These are phyloP conservation scores for Tremellales sp. DNA, from an alignment of 1,284 basidiomycete species.

Conservation along the genomic window DNA sequence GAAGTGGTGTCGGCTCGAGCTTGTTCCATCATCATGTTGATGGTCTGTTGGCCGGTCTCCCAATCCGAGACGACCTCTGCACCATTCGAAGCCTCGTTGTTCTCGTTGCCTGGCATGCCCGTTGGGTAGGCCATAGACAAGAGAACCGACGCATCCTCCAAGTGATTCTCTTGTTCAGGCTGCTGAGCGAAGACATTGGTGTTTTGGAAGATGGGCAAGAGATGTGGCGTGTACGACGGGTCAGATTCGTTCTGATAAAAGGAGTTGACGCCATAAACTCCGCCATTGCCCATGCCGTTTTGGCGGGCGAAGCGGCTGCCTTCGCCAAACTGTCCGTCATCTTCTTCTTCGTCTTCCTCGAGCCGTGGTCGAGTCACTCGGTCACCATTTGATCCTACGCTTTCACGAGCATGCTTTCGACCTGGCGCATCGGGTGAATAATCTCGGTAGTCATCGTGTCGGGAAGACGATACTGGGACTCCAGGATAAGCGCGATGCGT, in stretches of 20 bases:
- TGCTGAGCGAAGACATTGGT: constrained; percentile 3
- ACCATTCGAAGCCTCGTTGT: background rate
- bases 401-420: constrained; percentile 28
- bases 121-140: constrained; percentile 47
- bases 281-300: constrained; percentile 36
- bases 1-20: constrained; percentile 6
- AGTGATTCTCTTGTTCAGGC: constrained; percentile 33
- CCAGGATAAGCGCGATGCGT: constrained; percentile 33
- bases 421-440: constrained; percentile 22
- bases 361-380: constrained; percentile 7
- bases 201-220: constrained; percentile 41
- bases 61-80: constrained; percentile 18
- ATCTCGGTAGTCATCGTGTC: constrained; percentile 33
- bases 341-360: constrained; percentile 28
- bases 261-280: constrained; percentile 27
- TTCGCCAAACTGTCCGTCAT: constrained; percentile 28
- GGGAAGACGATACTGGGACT: constrained; percentile 41
- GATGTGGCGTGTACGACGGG: constrained; percentile 34
- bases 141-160: constrained; percentile 47
- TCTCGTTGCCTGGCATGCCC: constrained; percentile 22
- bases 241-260: constrained; percentile 27
- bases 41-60: constrained; percentile 21
- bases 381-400: constrained; percentile 8
- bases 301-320: constrained; percentile 25
- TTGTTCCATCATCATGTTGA: constrained; percentile 29